A percentile compares a stretch with the other conserved stretches of the same genome.
Evolutionary conservation across 129 eudicot species (phyloP).

Genomic region (Oenanthe sinensis): DNA sequence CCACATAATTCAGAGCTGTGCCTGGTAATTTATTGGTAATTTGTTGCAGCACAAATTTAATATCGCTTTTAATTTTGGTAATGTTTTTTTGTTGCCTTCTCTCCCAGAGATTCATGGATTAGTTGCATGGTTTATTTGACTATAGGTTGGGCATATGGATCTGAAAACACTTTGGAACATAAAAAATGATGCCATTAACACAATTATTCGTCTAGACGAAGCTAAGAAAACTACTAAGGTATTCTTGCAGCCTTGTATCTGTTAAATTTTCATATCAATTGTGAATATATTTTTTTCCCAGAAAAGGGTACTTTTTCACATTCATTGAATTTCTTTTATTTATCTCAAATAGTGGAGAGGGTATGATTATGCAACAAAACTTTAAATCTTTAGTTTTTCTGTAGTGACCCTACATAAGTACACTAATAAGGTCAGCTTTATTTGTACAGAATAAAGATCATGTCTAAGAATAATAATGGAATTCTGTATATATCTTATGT

Average conservation of each 20-base stretch:
- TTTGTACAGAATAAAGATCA: not conserved
- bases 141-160: slow-evolving; percentile 89
- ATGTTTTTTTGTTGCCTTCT: no score
- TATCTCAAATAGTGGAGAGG: not conserved
- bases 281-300: not conserved
- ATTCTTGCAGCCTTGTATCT: slow-evolving; percentile 74
- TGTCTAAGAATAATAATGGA: not conserved
- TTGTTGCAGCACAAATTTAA: no score
- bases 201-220: slow-evolving; percentile 75
- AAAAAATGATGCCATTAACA: slow-evolving; percentile 81
- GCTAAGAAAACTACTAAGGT: slow-evolving; percentile 59
- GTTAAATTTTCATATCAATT: slow-evolving; percentile 6
- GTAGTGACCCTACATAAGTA: not conserved
- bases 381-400: not conserved
- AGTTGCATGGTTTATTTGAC: slow-evolving; percentile 12
- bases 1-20: no score
- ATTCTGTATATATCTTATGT: not conserved
- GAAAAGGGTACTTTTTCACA: not conserved
- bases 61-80: no score
- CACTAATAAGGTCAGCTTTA: not conserved
- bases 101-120: not conserved
- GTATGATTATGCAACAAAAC: not conserved
- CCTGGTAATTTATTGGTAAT: no score
- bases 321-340: not conserved
- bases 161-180: slow-evolving; percentile 75